Evolutionary conservation across 352 stramenopile species (phyloP), one percentile per base, ranked within the genome.

Genomic region (Peronospora destructor): DNA sequence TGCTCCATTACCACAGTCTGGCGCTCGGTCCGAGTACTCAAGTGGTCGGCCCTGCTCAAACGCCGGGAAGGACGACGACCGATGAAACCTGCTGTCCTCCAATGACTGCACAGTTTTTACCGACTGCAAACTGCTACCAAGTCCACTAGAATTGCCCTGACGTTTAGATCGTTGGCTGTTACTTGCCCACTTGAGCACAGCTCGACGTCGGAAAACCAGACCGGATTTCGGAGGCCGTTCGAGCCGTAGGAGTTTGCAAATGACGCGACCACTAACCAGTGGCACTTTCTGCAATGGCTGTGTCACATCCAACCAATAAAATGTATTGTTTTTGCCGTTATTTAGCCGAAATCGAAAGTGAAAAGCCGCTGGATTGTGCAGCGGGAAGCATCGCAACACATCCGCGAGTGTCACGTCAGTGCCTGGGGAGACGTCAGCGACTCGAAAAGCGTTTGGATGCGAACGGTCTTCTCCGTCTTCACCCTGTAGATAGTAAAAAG

Each of bases 331-430:
- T 25, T 63, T 69, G 36, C 58, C 65, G 23, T 59, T 67, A 53
- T 91, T 92, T 29, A 92, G 63, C n/a, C 79, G 82, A 53, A 92
- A 92, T 45, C 82, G 82, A 58, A 91, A 92, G 70, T 92, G 82
- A 61, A 92, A 92, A 25, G 53, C 40, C 10, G 49, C 47, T 12
- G 66, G 51, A 45, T 75, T 57, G 28, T 49, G 46, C 45, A 92
- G 61, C 9, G 81, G 81, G 44, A 90, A 88, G 49, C 81, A 65
- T 23, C 63, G 62, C 23, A 84, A 49, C 39, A 92, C 68, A 53
- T 92, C 78, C 2, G 54, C 71, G 17, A 92, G 76, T 43, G 78
- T 92, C 34, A 32, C 28, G 45, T 86, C 76, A 13, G 57, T 35
- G 14, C 56, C 49, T 32, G 53, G 45, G 34, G 45, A 44, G 34